phyloP scores from a whole-genome alignment of 1,284 basidiomycete species.

The Lignosus rhinocerotis region DNA sequence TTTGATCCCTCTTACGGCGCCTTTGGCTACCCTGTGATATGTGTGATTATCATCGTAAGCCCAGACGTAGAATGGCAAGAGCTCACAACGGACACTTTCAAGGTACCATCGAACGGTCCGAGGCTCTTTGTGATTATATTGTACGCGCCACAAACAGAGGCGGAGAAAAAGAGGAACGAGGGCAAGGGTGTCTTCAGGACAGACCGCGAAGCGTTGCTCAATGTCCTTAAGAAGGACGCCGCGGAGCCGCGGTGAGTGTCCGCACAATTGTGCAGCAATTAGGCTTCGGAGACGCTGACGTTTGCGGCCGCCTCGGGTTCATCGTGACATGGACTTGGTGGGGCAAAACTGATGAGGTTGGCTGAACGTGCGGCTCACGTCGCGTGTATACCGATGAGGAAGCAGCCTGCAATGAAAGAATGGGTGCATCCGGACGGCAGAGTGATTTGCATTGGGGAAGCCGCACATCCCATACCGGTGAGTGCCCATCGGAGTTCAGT shows the following conservation, averaged over 20 bases:
- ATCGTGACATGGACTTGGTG: no score
- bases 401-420: constrained; percentile 25
- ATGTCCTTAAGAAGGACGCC: background rate
- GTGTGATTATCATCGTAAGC: no score
- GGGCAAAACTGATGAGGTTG: background rate
- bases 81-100: background rate
- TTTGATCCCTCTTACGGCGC: background rate
- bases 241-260: background rate
- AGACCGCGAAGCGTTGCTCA: background rate
- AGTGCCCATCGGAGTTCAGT: constrained; percentile 19
- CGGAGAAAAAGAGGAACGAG: background rate
- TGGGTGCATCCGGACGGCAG: constrained; percentile 31
- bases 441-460: constrained; percentile 35
- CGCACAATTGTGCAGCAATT: no score
- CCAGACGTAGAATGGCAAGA: background rate
- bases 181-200: background rate
- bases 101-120: background rate
- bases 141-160: background rate
- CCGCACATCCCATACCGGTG: constrained; percentile 55
- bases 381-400: constrained; percentile 14
- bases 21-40: background rate
- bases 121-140: background rate
- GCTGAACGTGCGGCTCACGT: constrained; percentile 13
- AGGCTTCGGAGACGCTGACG: no score
- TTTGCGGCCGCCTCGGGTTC: no score